Conservation (phyloP, 257 asterid species). For the Capsicum rhomboideum region DNA sequence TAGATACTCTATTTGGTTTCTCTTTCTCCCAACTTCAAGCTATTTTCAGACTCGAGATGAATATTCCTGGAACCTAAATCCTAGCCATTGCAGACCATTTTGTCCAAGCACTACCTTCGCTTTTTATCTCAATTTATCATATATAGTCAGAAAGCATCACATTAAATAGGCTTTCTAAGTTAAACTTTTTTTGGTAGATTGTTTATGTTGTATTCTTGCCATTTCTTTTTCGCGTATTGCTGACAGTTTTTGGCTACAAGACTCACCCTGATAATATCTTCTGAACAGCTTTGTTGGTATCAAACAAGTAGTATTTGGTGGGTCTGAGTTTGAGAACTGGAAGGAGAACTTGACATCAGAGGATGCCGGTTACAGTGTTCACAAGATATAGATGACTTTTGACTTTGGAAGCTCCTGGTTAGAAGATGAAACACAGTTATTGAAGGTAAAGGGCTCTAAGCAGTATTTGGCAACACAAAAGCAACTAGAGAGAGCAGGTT, state of each 20-base stretch:
- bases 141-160: neutral
- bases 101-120: neutral
- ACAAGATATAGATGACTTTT: slow-evolving; percentile 56
- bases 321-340: slow-evolving; percentile 80
- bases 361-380: slow-evolving; percentile 61
- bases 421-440: neutral
- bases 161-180: neutral
- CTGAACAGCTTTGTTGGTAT: slow-evolving; percentile 69
- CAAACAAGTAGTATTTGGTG: slow-evolving; percentile 88
- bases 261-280: slow-evolving; percentile 1
- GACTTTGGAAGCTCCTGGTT: neutral
- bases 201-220: neutral
- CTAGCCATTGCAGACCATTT: neutral
- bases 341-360: slow-evolving; percentile 70
- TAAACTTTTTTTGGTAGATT: neutral
- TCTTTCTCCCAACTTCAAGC: neutral
- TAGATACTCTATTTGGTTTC: neutral
- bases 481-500: neutral
- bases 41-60: neutral
- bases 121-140: neutral
- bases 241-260: neutral
- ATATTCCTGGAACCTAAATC: neutral
- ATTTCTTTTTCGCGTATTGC: neutral
- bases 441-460: neutral
- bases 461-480: neutral